phyloP scores from a whole-genome alignment of 225 moss, liverwort and hornwort species.

The Lunularia cruciata region DNA sequence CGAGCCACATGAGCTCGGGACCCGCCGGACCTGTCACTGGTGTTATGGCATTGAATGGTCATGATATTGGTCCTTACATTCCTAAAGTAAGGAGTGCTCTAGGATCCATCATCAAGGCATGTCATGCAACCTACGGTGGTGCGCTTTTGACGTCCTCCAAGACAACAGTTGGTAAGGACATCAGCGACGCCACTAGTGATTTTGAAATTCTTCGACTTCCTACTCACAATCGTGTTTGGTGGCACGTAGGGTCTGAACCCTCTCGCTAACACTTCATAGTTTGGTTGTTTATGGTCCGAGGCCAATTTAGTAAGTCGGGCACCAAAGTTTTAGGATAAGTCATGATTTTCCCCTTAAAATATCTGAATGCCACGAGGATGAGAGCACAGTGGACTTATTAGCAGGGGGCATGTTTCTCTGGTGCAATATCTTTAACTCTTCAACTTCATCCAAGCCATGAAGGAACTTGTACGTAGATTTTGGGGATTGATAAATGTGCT shows the following conservation, averaged over 20 bases:
- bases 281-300: no score
- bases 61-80: conserved; percentile 92
- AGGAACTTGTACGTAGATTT: no score
- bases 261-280: neutral
- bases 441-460: no score
- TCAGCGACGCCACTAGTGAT: neutral
- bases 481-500: no score
- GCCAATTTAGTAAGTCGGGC: no score
- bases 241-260: no score
- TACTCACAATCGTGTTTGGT: no score
- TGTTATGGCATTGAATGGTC: conserved; percentile 66
- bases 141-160: conserved; percentile 78
- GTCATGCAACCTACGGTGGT: conserved; percentile 79
- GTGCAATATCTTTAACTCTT: no score
- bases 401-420: no score
- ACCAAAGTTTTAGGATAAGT: neutral
- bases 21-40: conserved; percentile 65
- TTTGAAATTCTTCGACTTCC: neutral
- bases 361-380: no score
- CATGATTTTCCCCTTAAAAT: no score
- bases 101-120: conserved; percentile 97
- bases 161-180: conserved; percentile 67
- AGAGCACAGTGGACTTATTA: no score
- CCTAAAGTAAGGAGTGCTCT: conserved; percentile 91
- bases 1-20: conserved; percentile 63